Conservation (phyloP, 148 eudicot genomes). For the Persicaria tinctoria region DNA sequence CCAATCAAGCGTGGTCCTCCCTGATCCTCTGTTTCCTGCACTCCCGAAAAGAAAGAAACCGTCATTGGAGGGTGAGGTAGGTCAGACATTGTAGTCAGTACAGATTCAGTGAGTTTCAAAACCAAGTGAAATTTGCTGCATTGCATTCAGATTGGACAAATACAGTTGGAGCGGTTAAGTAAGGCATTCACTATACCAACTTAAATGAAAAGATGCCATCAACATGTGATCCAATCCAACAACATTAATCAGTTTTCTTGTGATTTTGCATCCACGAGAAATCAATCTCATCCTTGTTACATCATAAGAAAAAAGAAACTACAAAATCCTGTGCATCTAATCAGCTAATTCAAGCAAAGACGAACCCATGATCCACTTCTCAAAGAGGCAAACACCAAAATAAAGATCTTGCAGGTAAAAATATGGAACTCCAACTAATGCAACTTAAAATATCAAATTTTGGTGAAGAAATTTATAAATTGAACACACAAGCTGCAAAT, state of each 20-base stretch:
- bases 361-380: not conserved
- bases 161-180: not conserved
- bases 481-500: not conserved
- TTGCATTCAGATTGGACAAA: not conserved
- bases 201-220: not conserved
- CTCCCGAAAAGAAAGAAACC: not conserved
- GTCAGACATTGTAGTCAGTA: not conserved
- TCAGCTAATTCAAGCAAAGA: not conserved
- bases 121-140: too few species aligned
- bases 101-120: not conserved
- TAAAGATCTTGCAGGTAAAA: not conserved
- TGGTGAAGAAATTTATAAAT: not conserved
- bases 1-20: constrained; percentile 81
- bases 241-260: not conserved
- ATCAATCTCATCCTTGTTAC: not conserved
- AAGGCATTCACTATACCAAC: not conserved
- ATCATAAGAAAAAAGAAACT: not conserved
- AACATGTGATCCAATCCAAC: not conserved
- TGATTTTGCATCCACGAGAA: not conserved
- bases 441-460: not conserved
- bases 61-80: not conserved
- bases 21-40: constrained; percentile 87
- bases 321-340: not conserved
- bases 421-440: not conserved
- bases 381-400: not conserved